A percentile compares a stretch with the other conserved stretches of the same genome.
phyloP scores from a whole-genome alignment of 179 eudicot species.

The Drosera spatulata region DNA sequence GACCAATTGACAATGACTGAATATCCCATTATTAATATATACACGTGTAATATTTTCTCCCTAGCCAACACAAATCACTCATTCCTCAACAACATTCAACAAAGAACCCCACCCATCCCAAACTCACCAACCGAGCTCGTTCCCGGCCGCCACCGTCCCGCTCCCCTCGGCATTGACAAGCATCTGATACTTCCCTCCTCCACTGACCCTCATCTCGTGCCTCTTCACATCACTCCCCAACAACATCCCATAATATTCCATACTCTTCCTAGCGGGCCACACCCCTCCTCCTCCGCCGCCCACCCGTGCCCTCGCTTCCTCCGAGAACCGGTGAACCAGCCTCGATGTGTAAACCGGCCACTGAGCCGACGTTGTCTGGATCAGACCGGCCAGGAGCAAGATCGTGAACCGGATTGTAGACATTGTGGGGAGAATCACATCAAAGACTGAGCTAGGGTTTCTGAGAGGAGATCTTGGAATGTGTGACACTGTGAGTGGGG shows the following conservation, averaged over 20 bases:
- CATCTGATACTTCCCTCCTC: conserved; percentile 28
- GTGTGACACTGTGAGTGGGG: too few relatives aligned
- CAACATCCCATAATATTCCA: conserved; percentile 48
- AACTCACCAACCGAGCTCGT: conserved; percentile 83
- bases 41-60: neutral
- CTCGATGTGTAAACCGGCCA: conserved; percentile 29
- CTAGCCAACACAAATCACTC: neutral
- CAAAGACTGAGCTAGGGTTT: too few relatives aligned
- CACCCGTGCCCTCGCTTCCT: conserved; percentile 36
- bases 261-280: conserved; percentile 42
- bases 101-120: neutral
- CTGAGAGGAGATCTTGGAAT: too few relatives aligned
- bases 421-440: too few relatives aligned
- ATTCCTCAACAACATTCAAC: neutral
- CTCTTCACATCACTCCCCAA: conserved; percentile 43
- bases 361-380: too few relatives aligned
- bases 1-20: too few relatives aligned
- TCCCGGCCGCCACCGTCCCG: conserved; percentile 36
- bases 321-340: conserved; percentile 73
- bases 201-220: conserved; percentile 50
- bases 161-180: conserved; percentile 61
- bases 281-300: conserved; percentile 14
- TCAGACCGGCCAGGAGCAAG: too few relatives aligned
- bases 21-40: too few relatives aligned
- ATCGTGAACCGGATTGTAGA: too few relatives aligned